Evolutionary conservation across 1,139 yeast species (phyloP).

Genomic region (Lodderomyces metapsilosis): DNA sequence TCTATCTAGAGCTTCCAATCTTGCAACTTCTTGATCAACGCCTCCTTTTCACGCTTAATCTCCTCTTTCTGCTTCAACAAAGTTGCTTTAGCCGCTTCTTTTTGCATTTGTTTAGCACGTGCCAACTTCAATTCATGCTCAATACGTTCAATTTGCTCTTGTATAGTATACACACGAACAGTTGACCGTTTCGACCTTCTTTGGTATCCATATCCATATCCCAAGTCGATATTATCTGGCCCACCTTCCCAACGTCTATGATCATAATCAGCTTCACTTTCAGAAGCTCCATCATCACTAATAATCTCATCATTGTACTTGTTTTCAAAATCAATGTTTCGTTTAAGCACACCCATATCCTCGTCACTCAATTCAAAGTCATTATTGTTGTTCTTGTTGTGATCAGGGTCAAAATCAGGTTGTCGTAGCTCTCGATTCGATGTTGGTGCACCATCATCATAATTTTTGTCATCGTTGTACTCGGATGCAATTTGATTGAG

Average conservation of each 20-base stretch:
- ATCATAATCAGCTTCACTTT: slow-evolving; percentile 10
- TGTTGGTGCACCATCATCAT: slow-evolving; percentile 15
- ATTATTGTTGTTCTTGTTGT: slow-evolving; percentile 6
- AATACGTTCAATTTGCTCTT: slow-evolving; percentile 14
- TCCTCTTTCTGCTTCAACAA: slow-evolving; percentile 10
- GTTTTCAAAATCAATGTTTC: slow-evolving; percentile 8
- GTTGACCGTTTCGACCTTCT: not conserved
- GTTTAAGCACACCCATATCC: slow-evolving; percentile 15
- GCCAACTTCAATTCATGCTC: slow-evolving; percentile 10
- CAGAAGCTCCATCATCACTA: slow-evolving; percentile 15
- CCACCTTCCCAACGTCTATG: not conserved
- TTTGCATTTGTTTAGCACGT: slow-evolving; percentile 8
- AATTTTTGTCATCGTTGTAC: slow-evolving; percentile 13
- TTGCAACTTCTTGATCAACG: not conserved
- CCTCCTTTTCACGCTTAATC: not conserved
- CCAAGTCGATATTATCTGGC: not conserved
- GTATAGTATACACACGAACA: slow-evolving; percentile 13
- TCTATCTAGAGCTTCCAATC: not conserved
- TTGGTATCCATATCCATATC: slow-evolving; percentile 1
- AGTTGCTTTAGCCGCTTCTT: slow-evolving; percentile 6
- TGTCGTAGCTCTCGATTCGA: slow-evolving; percentile 1
- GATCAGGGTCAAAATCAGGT: slow-evolving; percentile 2
- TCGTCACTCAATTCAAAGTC: slow-evolving; percentile 20
- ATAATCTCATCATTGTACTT: slow-evolving; percentile 17
- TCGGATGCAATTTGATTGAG: slow-evolving; percentile 11